phyloP scores from a whole-genome alignment of 768 basidiomycete genomes.

The Tephrocybe sp. region DNA sequence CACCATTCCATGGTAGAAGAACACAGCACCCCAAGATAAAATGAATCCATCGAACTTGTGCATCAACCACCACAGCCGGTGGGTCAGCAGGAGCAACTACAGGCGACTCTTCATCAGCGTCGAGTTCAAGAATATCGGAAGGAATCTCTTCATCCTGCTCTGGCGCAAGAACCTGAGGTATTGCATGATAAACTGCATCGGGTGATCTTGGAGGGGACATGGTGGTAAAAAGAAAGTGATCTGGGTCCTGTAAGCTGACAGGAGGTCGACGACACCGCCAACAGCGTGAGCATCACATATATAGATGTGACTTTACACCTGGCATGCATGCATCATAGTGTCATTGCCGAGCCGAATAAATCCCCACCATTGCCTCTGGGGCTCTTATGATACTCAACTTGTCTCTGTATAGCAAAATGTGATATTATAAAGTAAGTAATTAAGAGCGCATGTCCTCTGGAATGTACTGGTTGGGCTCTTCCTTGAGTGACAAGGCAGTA shows the following conservation, averaged over 20 bases:
- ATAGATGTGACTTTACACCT: neutral
- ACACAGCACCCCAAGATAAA: slow-evolving; percentile 65
- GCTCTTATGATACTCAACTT: too few relatives aligned
- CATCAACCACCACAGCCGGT: slow-evolving; percentile 31
- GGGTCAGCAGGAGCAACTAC: slow-evolving; percentile 23
- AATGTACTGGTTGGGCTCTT: slow-evolving; percentile 60
- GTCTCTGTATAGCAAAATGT: too few relatives aligned
- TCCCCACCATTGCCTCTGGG: too few relatives aligned
- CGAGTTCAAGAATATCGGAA: slow-evolving; percentile 26
- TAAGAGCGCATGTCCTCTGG: slow-evolving; percentile 32
- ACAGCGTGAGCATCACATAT: slow-evolving; percentile 4
- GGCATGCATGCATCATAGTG: neutral
- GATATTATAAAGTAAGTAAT: slow-evolving; percentile 1
- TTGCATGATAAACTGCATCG: slow-evolving; percentile 41
- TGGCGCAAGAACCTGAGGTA: slow-evolving; percentile 38
- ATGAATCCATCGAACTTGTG: slow-evolving; percentile 59
- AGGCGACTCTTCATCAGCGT: slow-evolving; percentile 27
- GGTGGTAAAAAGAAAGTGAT: neutral
- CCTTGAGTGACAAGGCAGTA: slow-evolving; percentile 50
- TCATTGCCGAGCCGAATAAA: neutral
- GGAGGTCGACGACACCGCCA: neutral
- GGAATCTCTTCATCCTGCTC: slow-evolving; percentile 24
- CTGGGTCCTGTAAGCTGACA: slow-evolving; percentile 6
- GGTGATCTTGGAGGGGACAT: slow-evolving; percentile 33
- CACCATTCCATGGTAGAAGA: slow-evolving; percentile 90